Conservation (phyloP, 2,329 filamentous ascomycete species). For the Fusarium cyanostomum region DNA sequence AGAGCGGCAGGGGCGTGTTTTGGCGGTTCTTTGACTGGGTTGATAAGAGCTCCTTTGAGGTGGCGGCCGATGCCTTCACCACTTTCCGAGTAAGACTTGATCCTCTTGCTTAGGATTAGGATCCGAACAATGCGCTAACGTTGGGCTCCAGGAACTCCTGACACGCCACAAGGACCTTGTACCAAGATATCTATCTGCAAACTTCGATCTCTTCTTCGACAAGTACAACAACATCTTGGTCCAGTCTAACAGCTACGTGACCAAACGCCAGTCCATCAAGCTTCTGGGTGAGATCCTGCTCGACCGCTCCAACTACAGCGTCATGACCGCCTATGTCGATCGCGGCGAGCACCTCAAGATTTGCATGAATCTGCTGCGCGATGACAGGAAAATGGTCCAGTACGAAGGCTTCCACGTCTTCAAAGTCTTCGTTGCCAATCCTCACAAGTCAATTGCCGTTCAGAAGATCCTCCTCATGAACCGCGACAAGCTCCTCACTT, state of each 20-base stretch:
- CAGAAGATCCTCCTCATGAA: constrained; percentile 98
- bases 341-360: constrained; percentile 96
- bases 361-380: constrained; percentile 95
- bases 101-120: background rate
- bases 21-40: constrained; percentile 99
- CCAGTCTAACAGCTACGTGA: constrained; percentile 95
- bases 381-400: constrained; percentile 98
- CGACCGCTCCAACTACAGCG: constrained; percentile 94
- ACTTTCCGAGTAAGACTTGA: constrained; percentile 80
- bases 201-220: constrained; percentile 93
- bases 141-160: constrained; percentile 75
- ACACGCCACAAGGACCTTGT: constrained; percentile 95
- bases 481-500: constrained; percentile 86
- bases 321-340: constrained; percentile 98
- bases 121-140: constrained; percentile 15
- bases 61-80: constrained; percentile 96
- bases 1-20: constrained; percentile 86
- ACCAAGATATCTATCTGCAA: constrained; percentile 84
- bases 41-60: constrained; percentile 94
- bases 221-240: constrained; percentile 89
- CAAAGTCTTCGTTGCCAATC: constrained; percentile 99
- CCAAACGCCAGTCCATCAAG: constrained; percentile 98
- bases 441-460: constrained; percentile 95
- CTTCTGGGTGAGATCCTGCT: constrained; percentile 93
- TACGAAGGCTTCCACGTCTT: constrained; percentile 99